These are phyloP conservation scores for Podospora australis DNA, from an alignment of 495 filamentous ascomycete genomes.

Conservation along the genomic window DNA sequence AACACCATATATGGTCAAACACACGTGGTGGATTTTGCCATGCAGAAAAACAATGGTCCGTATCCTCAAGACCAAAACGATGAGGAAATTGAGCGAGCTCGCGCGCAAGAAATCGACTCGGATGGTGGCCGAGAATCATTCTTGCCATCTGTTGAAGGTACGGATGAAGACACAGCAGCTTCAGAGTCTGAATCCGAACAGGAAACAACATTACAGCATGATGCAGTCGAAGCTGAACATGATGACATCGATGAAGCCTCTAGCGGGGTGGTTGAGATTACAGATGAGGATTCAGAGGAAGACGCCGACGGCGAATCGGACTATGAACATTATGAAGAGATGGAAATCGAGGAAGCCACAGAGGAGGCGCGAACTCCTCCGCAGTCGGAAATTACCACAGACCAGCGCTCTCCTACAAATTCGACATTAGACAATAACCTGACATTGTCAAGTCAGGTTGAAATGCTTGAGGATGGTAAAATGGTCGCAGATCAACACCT, in stretches of 20 bases:
- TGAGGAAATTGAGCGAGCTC: neutral
- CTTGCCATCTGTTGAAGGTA: neutral
- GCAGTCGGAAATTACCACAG: no score
- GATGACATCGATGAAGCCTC: no score
- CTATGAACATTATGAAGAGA: constrained; percentile 4
- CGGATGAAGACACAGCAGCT: neutral
- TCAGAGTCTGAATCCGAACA: constrained; percentile 6
- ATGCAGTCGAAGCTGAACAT: no score
- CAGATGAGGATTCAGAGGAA: constrained; percentile 3
- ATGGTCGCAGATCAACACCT: neutral
- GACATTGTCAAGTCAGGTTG: neutral
- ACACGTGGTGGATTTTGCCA: constrained; percentile 18
- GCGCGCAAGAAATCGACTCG: neutral
- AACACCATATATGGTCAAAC: neutral
- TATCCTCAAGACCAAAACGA: no score
- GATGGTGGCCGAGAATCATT: neutral
- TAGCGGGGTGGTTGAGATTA: no score
- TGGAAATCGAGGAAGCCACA: neutral
- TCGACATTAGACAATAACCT: neutral
- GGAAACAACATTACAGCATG: no score
- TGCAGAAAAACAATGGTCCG: no score
- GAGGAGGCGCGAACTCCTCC: no score
- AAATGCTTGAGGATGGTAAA: neutral
- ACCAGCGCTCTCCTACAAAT: no score
- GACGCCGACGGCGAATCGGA: no score